phyloP scores from a whole-genome alignment of 2,329 filamentous ascomycete genomes.

The Ophiostoma populinum region DNA sequence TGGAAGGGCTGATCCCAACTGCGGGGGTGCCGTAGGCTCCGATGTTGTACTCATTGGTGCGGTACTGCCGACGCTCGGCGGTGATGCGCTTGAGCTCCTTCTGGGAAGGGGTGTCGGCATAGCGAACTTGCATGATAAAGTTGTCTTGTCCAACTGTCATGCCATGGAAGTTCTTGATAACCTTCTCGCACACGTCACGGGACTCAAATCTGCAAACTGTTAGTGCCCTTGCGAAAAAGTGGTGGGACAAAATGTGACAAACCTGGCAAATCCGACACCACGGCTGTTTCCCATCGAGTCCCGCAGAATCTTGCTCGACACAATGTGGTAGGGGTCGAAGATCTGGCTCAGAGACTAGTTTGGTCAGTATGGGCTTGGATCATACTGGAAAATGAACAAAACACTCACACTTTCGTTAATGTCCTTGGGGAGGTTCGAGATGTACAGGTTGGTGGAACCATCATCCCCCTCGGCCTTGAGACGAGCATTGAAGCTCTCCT shows the following conservation, averaged over 20 bases:
- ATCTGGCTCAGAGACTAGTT: conserved; percentile 57
- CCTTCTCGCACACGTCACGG: conserved; percentile 76
- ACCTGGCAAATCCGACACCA: conserved; percentile 95
- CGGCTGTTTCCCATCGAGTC: conserved; percentile 85
- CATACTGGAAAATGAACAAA: neutral
- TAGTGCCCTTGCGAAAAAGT: too few relatives aligned
- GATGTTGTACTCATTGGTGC: conserved; percentile 86
- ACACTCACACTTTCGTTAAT: conserved; percentile 71
- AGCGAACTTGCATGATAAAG: conserved; percentile 81
- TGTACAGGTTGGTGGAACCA: conserved; percentile 84
- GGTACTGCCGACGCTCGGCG: conserved; percentile 85
- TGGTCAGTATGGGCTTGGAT: neutral
- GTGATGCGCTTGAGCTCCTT: conserved; percentile 95
- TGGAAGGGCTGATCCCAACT: conserved; percentile 36
- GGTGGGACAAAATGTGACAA: conserved; percentile 18
- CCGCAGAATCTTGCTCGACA: conserved; percentile 88
- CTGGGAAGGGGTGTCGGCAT: conserved; percentile 90
- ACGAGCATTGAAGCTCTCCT: conserved; percentile 97
- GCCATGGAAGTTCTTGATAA: conserved; percentile 78
- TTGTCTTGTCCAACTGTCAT: conserved; percentile 58
- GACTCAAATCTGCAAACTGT: conserved; percentile 90
- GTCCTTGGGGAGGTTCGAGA: conserved; percentile 86
- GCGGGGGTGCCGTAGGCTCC: conserved; percentile 48
- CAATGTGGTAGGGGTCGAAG: conserved; percentile 64
- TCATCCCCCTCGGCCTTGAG: conserved; percentile 92